Conservation (phyloP, 805 yeast species). For the Saccharomyces mikatae region DNA sequence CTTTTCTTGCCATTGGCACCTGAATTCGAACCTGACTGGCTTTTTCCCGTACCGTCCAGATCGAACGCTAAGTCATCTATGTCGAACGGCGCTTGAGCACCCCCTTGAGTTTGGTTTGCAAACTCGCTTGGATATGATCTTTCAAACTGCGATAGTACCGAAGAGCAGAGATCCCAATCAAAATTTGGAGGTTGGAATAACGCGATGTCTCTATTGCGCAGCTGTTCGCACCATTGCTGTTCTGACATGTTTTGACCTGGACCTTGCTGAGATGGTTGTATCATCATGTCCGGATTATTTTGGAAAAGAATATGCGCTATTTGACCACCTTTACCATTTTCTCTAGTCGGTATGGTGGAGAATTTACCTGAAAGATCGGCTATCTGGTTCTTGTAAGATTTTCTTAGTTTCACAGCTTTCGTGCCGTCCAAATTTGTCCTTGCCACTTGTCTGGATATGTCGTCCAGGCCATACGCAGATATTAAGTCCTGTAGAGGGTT, state of each 20-base stretch:
- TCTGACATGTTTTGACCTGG: constrained; percentile 16
- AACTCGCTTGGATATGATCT: constrained; percentile 29
- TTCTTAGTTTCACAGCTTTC: constrained; percentile 85
- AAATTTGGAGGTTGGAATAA: constrained; percentile 21
- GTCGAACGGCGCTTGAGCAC: constrained; percentile 10
- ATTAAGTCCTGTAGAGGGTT: constrained; percentile 70
- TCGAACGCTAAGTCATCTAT: constrained; percentile 32
- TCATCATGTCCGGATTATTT: constrained; percentile 29
- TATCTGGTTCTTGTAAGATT: constrained; percentile 90
- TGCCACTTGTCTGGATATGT: constrained; percentile 54
- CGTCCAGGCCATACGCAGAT: constrained; percentile 55
- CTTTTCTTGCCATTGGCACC: constrained; percentile 20
- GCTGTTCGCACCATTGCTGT: constrained; percentile 19
- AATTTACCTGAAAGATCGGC: constrained; percentile 78
- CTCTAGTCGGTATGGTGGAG: constrained; percentile 43
- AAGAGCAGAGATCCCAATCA: constrained; percentile 28
- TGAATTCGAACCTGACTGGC: constrained; percentile 9
- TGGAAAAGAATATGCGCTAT: constrained; percentile 29
- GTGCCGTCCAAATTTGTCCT: constrained; percentile 82
- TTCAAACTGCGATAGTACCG: constrained; percentile 27
- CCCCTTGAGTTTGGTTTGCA: constrained; percentile 18
- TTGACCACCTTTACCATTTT: constrained; percentile 33
- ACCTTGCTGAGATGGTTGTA: constrained; percentile 1
- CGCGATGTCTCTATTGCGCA: constrained; percentile 21
- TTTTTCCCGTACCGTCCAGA: constrained; percentile 29